Base-by-base conservation (phyloP, 2,329 filamentous ascomycete genomes). In the Clarireedia paspali region DNA sequence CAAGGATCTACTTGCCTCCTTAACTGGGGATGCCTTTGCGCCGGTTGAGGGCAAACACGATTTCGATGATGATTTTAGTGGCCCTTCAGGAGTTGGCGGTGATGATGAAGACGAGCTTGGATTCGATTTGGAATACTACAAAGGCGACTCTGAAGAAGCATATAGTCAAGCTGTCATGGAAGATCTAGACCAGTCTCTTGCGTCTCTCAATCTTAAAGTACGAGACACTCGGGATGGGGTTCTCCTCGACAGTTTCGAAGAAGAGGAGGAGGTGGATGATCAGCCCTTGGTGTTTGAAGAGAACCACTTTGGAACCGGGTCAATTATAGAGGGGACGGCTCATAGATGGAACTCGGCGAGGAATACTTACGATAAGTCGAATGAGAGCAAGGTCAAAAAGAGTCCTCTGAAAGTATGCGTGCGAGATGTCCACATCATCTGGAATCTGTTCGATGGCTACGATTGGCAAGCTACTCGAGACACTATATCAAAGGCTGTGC, bases 401-500 rank as follows among this genome's bases (percentile, higher is more conserved):
- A 89, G 86, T 59, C 89, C 92, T 5, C 73, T 99, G 14, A 85
- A 84, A 60, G 77, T 96, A 2, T 83, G 84, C 5, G 80, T 97
- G 15, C 85, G 89, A 26, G 90, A 96, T 67, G 85, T 96, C 10
- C 90, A 97, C 68, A 75, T 96, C 51, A 96, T 97, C 58, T 99
- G 94, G 94, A 95, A 99, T 67, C 75, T 99, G 1, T 96, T 94
- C 70, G 94, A 99, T 74, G 94, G 94, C 1, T 99, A 96, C 68
- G 95, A 99, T 71, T 99, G 95, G 95, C 82, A 85, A 63, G 81
- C 83, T 45, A 99, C 95, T 0, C 82, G 92, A 45, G 87, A 94
- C 60, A 83, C 87, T 4, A 96, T 99, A 56, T 84, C 85, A 23
- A 88, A 92, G 67, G 91, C 90, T 6, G 91, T 99, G 2, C 84